Evolutionary conservation across 257 asterid species (phyloP).

Genomic region (Linderniella brevidens): DNA sequence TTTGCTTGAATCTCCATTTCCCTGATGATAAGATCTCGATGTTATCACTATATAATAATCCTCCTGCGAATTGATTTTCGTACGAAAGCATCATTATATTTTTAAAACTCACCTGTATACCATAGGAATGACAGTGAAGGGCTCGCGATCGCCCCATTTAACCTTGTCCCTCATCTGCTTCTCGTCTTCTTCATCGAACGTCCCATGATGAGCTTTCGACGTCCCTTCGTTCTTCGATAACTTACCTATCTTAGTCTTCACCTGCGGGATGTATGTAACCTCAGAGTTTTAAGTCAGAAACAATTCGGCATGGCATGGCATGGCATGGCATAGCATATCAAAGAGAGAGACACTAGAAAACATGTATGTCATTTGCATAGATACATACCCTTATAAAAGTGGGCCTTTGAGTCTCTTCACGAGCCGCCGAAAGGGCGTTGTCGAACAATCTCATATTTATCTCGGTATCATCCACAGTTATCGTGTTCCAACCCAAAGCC

Average conservation of each 20-base stretch:
- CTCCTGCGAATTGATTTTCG: neutral
- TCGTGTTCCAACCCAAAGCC: constrained; percentile 92
- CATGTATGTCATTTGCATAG: too few relatives aligned
- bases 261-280: constrained; percentile 15
- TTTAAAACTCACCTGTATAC: constrained; percentile 19
- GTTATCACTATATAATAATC: constrained; percentile 1
- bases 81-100: too few relatives aligned
- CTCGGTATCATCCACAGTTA: constrained; percentile 91
- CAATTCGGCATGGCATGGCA: too few relatives aligned
- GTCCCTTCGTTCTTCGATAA: constrained; percentile 46
- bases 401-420: constrained; percentile 82
- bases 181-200: constrained; percentile 35
- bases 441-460: constrained; percentile 82
- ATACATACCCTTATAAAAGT: constrained; percentile 70
- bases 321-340: too few relatives aligned
- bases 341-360: constrained; percentile 2
- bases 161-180: constrained; percentile 40
- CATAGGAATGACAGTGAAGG: constrained; percentile 41
- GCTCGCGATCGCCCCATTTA: constrained; percentile 27
- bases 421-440: constrained; percentile 84
- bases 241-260: constrained; percentile 36
- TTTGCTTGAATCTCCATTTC: constrained; percentile 77
- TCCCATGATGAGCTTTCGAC: constrained; percentile 43
- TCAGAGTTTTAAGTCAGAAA: too few relatives aligned
- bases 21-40: too few relatives aligned